Evolutionary conservation across 148 eudicot species (phyloP).

Genomic region (Simmondsia chinensis): DNA sequence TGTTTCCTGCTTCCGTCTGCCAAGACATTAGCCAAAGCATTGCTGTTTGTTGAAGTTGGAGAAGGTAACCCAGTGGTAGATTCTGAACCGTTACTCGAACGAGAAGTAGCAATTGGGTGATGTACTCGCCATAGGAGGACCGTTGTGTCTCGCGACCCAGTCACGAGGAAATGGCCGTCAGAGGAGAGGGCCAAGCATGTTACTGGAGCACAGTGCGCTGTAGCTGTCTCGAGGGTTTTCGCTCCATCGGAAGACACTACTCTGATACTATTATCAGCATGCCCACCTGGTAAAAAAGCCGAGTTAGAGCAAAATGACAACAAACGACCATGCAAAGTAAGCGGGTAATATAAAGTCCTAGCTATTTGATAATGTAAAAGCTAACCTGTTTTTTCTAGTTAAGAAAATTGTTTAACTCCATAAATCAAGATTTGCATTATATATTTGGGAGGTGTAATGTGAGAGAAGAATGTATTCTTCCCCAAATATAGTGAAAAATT

Average conservation of each 20-base stretch:
- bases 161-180: conserved; percentile 76
- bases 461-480: too few species aligned
- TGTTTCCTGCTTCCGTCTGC: conserved; percentile 49
- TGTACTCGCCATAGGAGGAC: conserved; percentile 82
- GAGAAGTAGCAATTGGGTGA: conserved; percentile 31
- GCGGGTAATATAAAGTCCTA: too few species aligned
- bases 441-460: too few species aligned
- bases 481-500: too few species aligned
- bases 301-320: conserved; percentile 4
- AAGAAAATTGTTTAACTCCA: too few species aligned
- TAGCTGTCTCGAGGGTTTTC: conserved; percentile 85
- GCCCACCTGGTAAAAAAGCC: conserved; percentile 57
- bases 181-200: conserved; percentile 82
- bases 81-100: conserved; percentile 33
- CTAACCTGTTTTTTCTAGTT: too few species aligned
- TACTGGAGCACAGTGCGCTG: conserved; percentile 94
- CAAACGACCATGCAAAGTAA: too few species aligned
- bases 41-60: conserved; percentile 39
- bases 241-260: conserved; percentile 84
- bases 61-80: conserved; percentile 36
- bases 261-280: conserved; percentile 81
- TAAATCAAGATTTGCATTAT: too few species aligned
- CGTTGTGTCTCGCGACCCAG: conserved; percentile 86
- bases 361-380: too few species aligned
- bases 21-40: conserved; percentile 29